Percentiles rank a stretch among this genome's conserved stretches.
phyloP scores from a whole-genome alignment of 495 filamentous ascomycete genomes.

The Penicillium pulvis region DNA sequence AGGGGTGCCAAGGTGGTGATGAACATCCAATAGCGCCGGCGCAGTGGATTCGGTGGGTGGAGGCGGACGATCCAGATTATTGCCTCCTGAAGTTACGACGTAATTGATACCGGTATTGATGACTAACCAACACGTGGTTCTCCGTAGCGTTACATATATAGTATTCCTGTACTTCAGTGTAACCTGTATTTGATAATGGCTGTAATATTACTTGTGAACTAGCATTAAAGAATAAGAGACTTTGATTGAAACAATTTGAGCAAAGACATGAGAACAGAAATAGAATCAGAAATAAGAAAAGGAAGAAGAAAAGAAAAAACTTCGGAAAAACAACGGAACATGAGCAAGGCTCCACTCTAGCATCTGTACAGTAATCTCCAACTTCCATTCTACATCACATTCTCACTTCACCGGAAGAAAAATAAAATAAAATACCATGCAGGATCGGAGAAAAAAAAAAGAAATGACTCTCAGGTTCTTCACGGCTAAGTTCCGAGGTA shows the following conservation, averaged over 20 bases:
- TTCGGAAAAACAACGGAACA: background rate
- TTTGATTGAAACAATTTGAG: background rate
- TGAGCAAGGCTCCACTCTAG: background rate
- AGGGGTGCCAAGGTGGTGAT: conserved; percentile 23
- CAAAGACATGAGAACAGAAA: background rate
- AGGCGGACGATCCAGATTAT: conserved; percentile 16
- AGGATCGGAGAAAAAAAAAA: background rate
- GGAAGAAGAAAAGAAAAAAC: background rate
- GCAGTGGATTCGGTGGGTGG: conserved; percentile 18
- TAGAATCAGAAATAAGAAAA: background rate
- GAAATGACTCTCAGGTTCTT: background rate
- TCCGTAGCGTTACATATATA: too few relatives aligned
- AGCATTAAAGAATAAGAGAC: too few relatives aligned
- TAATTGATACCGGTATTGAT: conserved; percentile 4
- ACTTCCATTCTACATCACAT: background rate
- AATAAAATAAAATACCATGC: background rate
- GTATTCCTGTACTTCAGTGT: too few relatives aligned
- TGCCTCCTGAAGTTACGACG: conserved; percentile 10
- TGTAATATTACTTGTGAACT: too few relatives aligned
- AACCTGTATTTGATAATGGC: too few relatives aligned
- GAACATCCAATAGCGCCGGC: conserved; percentile 24
- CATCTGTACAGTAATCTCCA: background rate
- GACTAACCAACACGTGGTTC: background rate
- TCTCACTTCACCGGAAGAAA: background rate
- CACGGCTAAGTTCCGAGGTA: conserved; percentile 6